Evolutionary conservation across 2,329 filamentous ascomycete genomes (phyloP), one percentile per base, ranked within the genome.

Genomic region (Tetracladium maxilliforme): DNA sequence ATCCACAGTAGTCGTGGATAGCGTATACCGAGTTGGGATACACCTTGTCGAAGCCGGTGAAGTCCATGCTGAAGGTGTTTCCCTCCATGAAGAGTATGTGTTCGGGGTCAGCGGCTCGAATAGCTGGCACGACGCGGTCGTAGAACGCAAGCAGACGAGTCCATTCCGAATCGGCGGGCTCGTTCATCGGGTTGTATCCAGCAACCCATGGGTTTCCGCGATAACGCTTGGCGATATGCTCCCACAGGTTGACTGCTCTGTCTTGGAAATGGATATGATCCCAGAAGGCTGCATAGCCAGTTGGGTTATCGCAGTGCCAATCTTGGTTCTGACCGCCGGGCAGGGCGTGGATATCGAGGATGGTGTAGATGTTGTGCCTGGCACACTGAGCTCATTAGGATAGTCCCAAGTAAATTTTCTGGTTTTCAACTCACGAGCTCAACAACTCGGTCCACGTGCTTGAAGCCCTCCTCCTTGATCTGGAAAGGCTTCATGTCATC

Each of bases 181-280:
- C 60, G 32, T 64, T 64, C 19, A 64, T 50, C 4, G 58, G 56
- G 28, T 64, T 64, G 34, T 63, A 64, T 3, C 59, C 60, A 4
- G 60, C 60, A n/a, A 61, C 28, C 47, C 52, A 58, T 4, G 52
- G 34, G 29, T 62, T 59, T 16, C 37, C 39, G 22, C 44, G 54
- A 30, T 62, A 64, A 10, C 49, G 48, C 8, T 39, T 38, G 2
- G 55, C 57, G 22, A 64, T 49, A 32, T 58, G 44, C 28, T 52
- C 46, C 60, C 58, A 62, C 3, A 64, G 47, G 52, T 54, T 58
- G 3, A 62, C 38, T 3, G 53, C 55, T 6, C 58, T 48, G 30
- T 62, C 59, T 35, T 64, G 60, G 27, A 56, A 52, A 27, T 61
- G 57, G 32, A 55, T 58, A 36, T 55, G 51, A 18, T 62, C 56